Evolutionary conservation across 2,329 filamentous ascomycete genomes (phyloP).

Genomic region (Corynespora cassiicola): DNA sequence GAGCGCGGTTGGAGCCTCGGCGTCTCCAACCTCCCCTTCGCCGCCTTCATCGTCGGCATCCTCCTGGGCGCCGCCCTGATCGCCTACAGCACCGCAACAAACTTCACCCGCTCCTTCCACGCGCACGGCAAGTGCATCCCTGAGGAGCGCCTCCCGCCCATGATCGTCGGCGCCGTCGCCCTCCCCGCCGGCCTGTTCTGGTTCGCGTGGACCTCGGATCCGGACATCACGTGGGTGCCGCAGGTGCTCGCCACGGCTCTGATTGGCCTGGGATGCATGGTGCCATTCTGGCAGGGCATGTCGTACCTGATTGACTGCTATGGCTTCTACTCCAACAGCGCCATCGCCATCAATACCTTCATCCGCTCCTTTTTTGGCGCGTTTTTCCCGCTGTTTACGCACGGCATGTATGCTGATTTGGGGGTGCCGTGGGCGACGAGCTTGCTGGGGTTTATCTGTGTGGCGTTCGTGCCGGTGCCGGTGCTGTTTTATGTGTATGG

Average conservation of each 20-base stretch:
- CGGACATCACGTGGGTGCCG: slow-evolving; percentile 60
- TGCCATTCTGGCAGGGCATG: slow-evolving; percentile 83
- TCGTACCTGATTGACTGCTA: slow-evolving; percentile 80
- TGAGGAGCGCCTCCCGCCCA: slow-evolving; percentile 68
- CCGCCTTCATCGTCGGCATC: slow-evolving; percentile 69
- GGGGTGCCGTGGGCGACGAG: slow-evolving; percentile 44
- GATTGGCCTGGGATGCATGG: slow-evolving; percentile 75
- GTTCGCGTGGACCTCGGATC: slow-evolving; percentile 64
- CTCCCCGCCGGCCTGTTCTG: slow-evolving; percentile 67
- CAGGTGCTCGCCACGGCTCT: slow-evolving; percentile 64
- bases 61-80: slow-evolving; percentile 53
- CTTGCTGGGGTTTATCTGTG: slow-evolving; percentile 40
- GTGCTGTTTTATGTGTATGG: slow-evolving; percentile 45
- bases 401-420: slow-evolving; percentile 51
- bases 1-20: slow-evolving; percentile 69
- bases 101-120: slow-evolving; percentile 38
- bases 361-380: slow-evolving; percentile 57
- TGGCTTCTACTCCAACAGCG: slow-evolving; percentile 52
- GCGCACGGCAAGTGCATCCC: slow-evolving; percentile 58
- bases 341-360: slow-evolving; percentile 58
- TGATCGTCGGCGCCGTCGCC: slow-evolving; percentile 67
- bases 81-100: slow-evolving; percentile 39
- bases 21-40: slow-evolving; percentile 67
- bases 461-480: slow-evolving; percentile 41
- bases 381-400: slow-evolving; percentile 58